A percentile compares a stretch with the other conserved stretches of the same genome.
phyloP scores from a whole-genome alignment of 257 asterid genomes.

The Linaria vulgaris region DNA sequence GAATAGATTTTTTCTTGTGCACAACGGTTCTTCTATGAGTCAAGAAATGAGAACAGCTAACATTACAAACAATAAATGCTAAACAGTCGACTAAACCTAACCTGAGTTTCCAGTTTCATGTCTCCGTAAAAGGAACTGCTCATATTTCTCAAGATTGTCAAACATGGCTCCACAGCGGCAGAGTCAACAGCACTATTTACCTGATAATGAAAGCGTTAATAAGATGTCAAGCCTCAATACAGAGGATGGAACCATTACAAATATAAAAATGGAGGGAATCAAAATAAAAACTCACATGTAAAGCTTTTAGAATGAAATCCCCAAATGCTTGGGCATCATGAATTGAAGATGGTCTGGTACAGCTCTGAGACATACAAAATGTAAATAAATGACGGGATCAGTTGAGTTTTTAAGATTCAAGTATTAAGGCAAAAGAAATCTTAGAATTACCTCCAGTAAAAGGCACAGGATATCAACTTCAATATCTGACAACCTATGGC shows the following conservation, averaged over 20 bases:
- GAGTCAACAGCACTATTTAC: constrained; percentile 50
- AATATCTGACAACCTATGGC: constrained; percentile 46
- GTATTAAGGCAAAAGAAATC: constrained; percentile 3
- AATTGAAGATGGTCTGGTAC: constrained; percentile 45
- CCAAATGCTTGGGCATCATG: constrained; percentile 35
- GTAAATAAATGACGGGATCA: neutral
- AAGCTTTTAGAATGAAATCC: constrained; percentile 51
- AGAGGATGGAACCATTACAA: constrained; percentile 12
- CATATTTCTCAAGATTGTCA: constrained; percentile 61
- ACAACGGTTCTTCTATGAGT: neutral
- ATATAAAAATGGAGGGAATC: constrained; percentile 6
- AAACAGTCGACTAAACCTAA: constrained; percentile 25
- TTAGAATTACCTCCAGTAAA: constrained; percentile 66
- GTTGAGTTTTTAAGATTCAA: constrained; percentile 16
- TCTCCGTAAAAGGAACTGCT: constrained; percentile 53
- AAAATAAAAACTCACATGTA: constrained; percentile 55
- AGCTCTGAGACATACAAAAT: constrained; percentile 48
- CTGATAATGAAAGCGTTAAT: constrained; percentile 38
- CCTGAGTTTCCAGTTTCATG: constrained; percentile 72
- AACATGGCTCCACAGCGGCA: constrained; percentile 66
- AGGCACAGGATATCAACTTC: constrained; percentile 73
- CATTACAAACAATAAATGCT: constrained; percentile 3
- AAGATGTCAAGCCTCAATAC: constrained; percentile 15
- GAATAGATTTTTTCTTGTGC: constrained; percentile 3
- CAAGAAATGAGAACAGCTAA: neutral